Conservation (phyloP, 495 filamentous ascomycete genomes). For the Aspergillus ostianus region DNA sequence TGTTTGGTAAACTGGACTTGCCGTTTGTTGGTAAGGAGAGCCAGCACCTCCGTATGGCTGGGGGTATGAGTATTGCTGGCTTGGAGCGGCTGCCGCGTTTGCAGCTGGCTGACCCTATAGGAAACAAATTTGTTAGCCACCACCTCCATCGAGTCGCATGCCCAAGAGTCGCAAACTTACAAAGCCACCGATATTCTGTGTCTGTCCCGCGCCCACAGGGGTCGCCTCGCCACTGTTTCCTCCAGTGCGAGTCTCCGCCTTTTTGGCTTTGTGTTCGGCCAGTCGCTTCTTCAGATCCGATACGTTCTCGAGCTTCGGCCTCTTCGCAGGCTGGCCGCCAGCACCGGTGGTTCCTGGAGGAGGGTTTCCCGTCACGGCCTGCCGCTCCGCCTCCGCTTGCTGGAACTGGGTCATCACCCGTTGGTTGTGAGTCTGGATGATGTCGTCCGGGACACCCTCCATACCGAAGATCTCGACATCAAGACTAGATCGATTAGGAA, state of each 20-base stretch:
- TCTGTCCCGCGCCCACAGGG: slow-evolving; percentile 50
- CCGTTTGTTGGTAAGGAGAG: slow-evolving; percentile 41
- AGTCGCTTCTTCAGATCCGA: slow-evolving; percentile 80
- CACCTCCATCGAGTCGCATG: neutral
- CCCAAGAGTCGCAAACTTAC: slow-evolving; percentile 39
- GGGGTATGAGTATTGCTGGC: slow-evolving; percentile 34
- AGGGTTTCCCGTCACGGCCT: slow-evolving; percentile 80
- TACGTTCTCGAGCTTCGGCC: slow-evolving; percentile 72
- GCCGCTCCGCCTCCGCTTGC: slow-evolving; percentile 78
- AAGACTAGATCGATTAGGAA: slow-evolving; percentile 75
- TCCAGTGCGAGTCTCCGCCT: slow-evolving; percentile 56
- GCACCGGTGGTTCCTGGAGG: slow-evolving; percentile 55
- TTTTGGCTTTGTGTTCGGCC: slow-evolving; percentile 73
- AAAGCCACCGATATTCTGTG: slow-evolving; percentile 54
- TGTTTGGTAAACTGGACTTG: slow-evolving; percentile 41
- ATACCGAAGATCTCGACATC: slow-evolving; percentile 98
- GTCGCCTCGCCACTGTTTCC: slow-evolving; percentile 62
- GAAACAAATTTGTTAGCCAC: neutral
- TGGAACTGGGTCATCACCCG: slow-evolving; percentile 80
- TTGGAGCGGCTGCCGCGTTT: slow-evolving; percentile 21
- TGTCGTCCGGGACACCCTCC: slow-evolving; percentile 91
- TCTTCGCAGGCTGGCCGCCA: slow-evolving; percentile 63
- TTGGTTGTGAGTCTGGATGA: slow-evolving; percentile 77
- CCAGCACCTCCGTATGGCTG: slow-evolving; percentile 38
- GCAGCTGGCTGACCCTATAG: slow-evolving; percentile 30